phyloP scores from a whole-genome alignment of 2,329 filamentous ascomycete genomes.

The Aspergillus nomiae region DNA sequence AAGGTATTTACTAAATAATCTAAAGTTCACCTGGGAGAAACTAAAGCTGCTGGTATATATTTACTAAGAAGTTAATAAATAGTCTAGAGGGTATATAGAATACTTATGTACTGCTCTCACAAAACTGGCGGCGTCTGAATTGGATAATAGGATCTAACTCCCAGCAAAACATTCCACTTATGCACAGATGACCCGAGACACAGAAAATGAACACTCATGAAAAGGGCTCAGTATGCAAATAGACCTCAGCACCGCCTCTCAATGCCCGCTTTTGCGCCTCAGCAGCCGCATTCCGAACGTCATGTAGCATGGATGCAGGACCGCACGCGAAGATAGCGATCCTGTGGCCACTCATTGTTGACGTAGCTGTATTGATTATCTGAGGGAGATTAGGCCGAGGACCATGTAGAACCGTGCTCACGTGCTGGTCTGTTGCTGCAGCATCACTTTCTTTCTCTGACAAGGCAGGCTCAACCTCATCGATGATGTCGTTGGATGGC shows the following conservation, averaged over 20 bases:
- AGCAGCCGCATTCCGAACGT: constrained; percentile 52
- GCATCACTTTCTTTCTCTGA: not conserved
- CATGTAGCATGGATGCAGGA: constrained; percentile 49
- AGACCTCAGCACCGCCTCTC: constrained; percentile 37
- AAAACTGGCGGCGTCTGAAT: too few species aligned
- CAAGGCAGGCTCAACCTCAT: not conserved
- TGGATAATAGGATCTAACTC: too few species aligned
- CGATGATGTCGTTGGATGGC: not conserved
- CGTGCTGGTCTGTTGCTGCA: not conserved
- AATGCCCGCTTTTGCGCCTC: constrained; percentile 43
- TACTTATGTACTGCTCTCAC: too few species aligned
- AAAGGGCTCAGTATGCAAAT: constrained; percentile 53
- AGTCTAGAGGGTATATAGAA: too few species aligned
- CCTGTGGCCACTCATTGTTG: constrained; percentile 13
- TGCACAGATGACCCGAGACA: too few species aligned
- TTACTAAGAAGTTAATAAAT: too few species aligned
- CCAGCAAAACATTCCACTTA: too few species aligned
- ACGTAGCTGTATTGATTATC: constrained; percentile 18
- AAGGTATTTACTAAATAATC: too few species aligned
- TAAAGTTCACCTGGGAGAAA: too few species aligned
- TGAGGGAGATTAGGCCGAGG: constrained; percentile 37
- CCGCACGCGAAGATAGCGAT: constrained; percentile 46
- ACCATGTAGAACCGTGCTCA: not conserved
- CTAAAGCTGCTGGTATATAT: too few species aligned
- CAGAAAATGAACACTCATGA: constrained; percentile 35